Conservation (phyloP, 345 rosid genomes). For the Gossypium sturtianum region DNA sequence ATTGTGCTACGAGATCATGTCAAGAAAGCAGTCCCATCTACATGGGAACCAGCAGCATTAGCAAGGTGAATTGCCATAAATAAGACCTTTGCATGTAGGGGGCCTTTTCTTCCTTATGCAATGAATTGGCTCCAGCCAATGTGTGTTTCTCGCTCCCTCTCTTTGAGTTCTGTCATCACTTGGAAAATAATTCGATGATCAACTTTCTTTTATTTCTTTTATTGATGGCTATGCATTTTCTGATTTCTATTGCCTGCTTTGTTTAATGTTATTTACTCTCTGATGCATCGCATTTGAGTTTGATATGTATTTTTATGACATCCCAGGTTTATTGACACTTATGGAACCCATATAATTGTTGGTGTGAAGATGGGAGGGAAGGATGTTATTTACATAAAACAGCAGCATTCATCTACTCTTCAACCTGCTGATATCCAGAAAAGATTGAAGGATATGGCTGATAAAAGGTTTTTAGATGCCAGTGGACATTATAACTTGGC, state of each 20-base stretch:
- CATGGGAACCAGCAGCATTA: slow-evolving; percentile 74
- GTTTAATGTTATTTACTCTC: background rate
- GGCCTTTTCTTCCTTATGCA: background rate
- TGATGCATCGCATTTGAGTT: background rate
- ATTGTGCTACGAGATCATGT: slow-evolving; percentile 57
- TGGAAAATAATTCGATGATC: background rate
- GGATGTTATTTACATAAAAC: slow-evolving; percentile 67
- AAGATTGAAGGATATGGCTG: slow-evolving; percentile 61
- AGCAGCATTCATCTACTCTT: slow-evolving; percentile 56
- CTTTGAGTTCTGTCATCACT: background rate
- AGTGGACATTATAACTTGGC: slow-evolving; percentile 36
- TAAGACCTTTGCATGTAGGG: background rate
- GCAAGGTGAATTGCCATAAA: slow-evolving; percentile 38
- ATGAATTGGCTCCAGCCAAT: background rate
- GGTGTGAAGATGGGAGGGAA: slow-evolving; percentile 81
- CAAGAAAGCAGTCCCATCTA: slow-evolving; percentile 56
- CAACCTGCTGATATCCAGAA: slow-evolving; percentile 60
- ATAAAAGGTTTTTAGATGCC: slow-evolving; percentile 50
- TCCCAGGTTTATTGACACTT: slow-evolving; percentile 59
- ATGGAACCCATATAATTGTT: slow-evolving; percentile 70
- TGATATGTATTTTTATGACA: slow-evolving; percentile 2
- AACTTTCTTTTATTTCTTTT: background rate
- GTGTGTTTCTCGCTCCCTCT: background rate
- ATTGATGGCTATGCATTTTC: background rate
- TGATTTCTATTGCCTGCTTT: background rate